A percentile compares a stretch with the other conserved stretches of the same genome.
Conservation (phyloP, 345 rosid species). For the Cardiospermum halicacabum region DNA sequence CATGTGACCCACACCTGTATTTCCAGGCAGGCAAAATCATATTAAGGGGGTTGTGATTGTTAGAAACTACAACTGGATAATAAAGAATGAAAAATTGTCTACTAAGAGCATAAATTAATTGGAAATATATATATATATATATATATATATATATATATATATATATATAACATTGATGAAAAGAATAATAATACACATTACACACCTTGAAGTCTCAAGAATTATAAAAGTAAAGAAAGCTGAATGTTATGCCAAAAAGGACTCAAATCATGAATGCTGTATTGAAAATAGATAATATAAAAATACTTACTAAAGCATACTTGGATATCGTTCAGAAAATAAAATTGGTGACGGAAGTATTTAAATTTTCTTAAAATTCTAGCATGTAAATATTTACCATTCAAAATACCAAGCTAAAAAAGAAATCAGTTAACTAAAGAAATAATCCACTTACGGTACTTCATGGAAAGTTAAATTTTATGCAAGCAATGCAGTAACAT, state of each 20-base stretch:
- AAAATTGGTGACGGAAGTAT: neutral
- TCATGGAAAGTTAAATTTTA: neutral
- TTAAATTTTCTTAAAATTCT: too few relatives aligned
- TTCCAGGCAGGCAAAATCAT: slow-evolving; percentile 7
- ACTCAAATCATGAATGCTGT: neutral
- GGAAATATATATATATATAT: too few relatives aligned
- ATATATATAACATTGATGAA: too few relatives aligned
- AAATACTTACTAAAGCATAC: neutral
- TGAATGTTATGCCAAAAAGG: neutral
- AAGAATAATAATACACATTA: neutral
- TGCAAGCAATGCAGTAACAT: neutral
- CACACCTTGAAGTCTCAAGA: neutral
- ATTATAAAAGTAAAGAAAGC: neutral
- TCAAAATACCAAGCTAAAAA: neutral
- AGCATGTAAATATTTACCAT: too few relatives aligned
- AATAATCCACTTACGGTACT: neutral
- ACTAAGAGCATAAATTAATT: slow-evolving; percentile 1
- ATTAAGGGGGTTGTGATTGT: slow-evolving; percentile 2
- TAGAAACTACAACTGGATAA: neutral
- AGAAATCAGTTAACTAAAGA: neutral
- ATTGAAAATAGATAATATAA: neutral
- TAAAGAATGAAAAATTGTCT: neutral
- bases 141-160: too few relatives aligned
- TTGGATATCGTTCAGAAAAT: neutral
- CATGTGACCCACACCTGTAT: slow-evolving; percentile 95